Evolutionary conservation across 169 alveolate genomes (phyloP).

Genomic region (Plasmodium relictum): DNA sequence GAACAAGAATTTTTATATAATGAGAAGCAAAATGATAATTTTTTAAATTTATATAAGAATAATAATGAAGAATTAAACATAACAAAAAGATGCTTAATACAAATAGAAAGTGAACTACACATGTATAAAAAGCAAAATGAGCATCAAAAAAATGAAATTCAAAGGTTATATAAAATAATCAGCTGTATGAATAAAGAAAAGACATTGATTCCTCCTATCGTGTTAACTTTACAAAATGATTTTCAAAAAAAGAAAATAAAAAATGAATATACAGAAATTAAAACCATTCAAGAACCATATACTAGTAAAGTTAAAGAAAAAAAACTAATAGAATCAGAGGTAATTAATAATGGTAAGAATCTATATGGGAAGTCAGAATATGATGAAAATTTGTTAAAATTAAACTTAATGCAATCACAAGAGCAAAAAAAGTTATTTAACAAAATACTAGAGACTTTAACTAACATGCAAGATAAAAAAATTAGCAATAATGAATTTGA

Average conservation of each 20-base stretch:
- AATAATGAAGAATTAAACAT: constrained; percentile 75
- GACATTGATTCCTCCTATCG: constrained; percentile 54
- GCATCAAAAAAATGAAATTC: constrained; percentile 76
- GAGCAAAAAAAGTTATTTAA: constrained; percentile 74
- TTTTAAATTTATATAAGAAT: constrained; percentile 68
- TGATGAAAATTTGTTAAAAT: constrained; percentile 60
- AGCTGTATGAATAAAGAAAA: constrained; percentile 74
- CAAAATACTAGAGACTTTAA: constrained; percentile 62
- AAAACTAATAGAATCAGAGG: constrained; percentile 33
- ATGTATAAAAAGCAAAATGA: constrained; percentile 77
- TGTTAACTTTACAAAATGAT: constrained; percentile 69
- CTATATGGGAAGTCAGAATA: background rate
- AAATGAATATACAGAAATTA: constrained; percentile 21
- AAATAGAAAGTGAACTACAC: constrained; percentile 71
- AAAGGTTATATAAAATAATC: constrained; percentile 65
- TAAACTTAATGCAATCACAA: constrained; percentile 56
- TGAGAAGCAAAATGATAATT: constrained; percentile 73
- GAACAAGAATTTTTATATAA: constrained; percentile 55
- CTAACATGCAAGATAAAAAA: constrained; percentile 42
- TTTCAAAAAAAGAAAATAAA: constrained; percentile 9
- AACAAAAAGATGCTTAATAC: constrained; percentile 77
- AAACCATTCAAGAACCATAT: background rate
- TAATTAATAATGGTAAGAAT: constrained; percentile 11
- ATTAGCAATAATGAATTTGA: constrained; percentile 2
- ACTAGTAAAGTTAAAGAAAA: constrained; percentile 14